Evolutionary conservation across 805 yeast species (phyloP).

Genomic region (Candida manassasensis): DNA sequence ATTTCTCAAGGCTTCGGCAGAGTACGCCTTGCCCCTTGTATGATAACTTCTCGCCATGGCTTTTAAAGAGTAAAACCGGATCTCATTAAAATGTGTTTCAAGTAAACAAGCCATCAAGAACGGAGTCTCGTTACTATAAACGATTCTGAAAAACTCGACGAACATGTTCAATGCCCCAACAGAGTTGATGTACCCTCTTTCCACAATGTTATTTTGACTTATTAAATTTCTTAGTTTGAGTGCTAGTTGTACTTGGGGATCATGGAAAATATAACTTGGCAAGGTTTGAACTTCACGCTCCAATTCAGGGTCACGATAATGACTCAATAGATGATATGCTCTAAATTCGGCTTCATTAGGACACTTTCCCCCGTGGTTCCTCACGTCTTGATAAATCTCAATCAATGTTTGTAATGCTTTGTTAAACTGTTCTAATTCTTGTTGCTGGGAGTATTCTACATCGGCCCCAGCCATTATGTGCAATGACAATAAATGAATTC

Average conservation of each 20-base stretch:
- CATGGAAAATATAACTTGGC: constrained; percentile 52
- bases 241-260: constrained; percentile 64
- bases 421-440: constrained; percentile 90
- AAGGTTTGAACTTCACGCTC: constrained; percentile 70
- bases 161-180: constrained; percentile 58
- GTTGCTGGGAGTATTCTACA: constrained; percentile 83
- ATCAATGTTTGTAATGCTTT: constrained; percentile 84
- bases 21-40: constrained; percentile 63
- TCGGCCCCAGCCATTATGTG: constrained; percentile 78
- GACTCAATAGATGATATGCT: constrained; percentile 78
- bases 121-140: constrained; percentile 49
- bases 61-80: constrained; percentile 68
- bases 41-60: constrained; percentile 65
- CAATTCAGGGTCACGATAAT: constrained; percentile 77
- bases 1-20: constrained; percentile 41
- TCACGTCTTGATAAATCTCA: constrained; percentile 79
- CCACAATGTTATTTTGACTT: constrained; percentile 56
- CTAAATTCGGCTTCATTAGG: constrained; percentile 92
- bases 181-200: constrained; percentile 47
- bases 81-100: constrained; percentile 76
- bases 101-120: constrained; percentile 66
- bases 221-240: constrained; percentile 61
- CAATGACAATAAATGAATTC: constrained; percentile 76
- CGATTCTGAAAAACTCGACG: constrained; percentile 55
- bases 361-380: constrained; percentile 61